Conservation (phyloP, 495 filamentous ascomycete genomes). For the Aspergillus affinis region DNA sequence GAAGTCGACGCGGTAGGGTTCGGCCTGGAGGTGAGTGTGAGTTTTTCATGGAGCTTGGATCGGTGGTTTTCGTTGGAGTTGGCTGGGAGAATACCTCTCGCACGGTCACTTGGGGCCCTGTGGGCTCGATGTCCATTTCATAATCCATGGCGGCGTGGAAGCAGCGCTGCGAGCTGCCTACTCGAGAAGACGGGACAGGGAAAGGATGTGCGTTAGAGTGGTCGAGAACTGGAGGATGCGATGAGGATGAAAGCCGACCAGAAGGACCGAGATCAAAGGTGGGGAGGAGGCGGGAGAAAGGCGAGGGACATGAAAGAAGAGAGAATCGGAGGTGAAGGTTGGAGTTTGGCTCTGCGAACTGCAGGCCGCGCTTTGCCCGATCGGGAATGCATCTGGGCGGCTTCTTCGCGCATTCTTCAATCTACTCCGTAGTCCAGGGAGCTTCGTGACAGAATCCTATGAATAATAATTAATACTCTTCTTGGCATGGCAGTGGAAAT, state of each 20-base stretch:
- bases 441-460: too few species aligned
- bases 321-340: slow-evolving; percentile 6
- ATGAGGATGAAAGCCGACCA: background rate
- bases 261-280: background rate
- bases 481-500: background rate
- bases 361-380: slow-evolving; percentile 33
- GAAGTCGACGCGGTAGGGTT: slow-evolving; percentile 73
- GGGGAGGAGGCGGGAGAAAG: background rate
- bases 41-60: slow-evolving; percentile 7
- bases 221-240: slow-evolving; percentile 2
- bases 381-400: slow-evolving; percentile 21
- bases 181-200: slow-evolving; percentile 11
- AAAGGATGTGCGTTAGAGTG: background rate
- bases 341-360: slow-evolving; percentile 1
- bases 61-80: background rate
- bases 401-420: slow-evolving; percentile 1
- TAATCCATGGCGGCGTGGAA: slow-evolving; percentile 58
- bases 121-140: slow-evolving; percentile 66
- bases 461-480: too few species aligned
- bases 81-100: slow-evolving; percentile 52
- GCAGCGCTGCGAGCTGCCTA: slow-evolving; percentile 31
- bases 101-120: slow-evolving; percentile 68
- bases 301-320: slow-evolving; percentile 5
- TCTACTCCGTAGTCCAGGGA: too few species aligned
- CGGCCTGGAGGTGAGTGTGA: slow-evolving; percentile 52